Evolutionary conservation across 768 basidiomycete species (phyloP), one percentile per base, ranked within the genome.

Genomic region (Rhodotorula toruloides): DNA sequence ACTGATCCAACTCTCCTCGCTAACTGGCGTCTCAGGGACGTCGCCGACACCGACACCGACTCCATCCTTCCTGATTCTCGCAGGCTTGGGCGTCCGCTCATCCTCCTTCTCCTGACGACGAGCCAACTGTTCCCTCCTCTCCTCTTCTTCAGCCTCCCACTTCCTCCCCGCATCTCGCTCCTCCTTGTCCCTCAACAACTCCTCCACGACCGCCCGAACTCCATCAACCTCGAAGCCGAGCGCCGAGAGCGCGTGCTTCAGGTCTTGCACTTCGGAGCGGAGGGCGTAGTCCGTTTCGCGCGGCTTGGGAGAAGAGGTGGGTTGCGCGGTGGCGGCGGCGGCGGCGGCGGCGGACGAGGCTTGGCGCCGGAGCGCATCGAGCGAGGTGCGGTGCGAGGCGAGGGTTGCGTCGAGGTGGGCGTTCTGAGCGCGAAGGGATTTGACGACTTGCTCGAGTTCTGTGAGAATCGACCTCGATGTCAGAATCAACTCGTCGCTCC

Each of bases 211-310:
- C 63, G 89, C 87, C 76, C 93, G 89, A 1, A 97, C 89, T 0
- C 92, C 87, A 1, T 88, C 87, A 4, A 97, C 89, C 77, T 98
- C 91, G 7, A 86, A 85, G 0, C 84, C 86, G 10, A 96, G 83
- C 48, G 86, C 78, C 72, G 92, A 89, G 12, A 97, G 87, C 73
- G 93, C 89, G 17, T 82, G 80, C 43, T 83, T 82, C 17, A 96
- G 82, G 19, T 81, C 80, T 49, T 84, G 81, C 13, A 93, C 84
- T 67, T 91, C 90, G 8, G 80, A 77, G 31, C 72, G 43, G 19
- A 67, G 46, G 4, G 54, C 47, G 44, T 50, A 52, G 11, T 34
- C 17, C 7, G 21, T 43, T 8, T 44, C 40, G 70, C 21, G n/a
- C n/a, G n/a, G n/a, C n/a, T n/a, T n/a, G n/a, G n/a, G n/a, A n/a